These are phyloP conservation scores for Pyrus hybrid DNA, from an alignment of 331 rosid genomes.

Conservation along the genomic window DNA sequence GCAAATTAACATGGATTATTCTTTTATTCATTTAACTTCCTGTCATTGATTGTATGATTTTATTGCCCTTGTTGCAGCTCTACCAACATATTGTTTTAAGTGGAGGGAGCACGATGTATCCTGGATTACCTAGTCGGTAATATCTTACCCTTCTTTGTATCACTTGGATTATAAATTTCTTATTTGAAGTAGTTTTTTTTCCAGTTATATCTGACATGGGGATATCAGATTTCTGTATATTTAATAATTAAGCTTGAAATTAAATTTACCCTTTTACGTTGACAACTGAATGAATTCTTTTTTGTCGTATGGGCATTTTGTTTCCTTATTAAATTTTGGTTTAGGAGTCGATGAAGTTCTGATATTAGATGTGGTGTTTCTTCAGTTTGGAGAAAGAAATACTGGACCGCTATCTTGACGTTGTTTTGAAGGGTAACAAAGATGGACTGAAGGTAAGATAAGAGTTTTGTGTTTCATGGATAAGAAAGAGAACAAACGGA, in stretches of 20 bases:
- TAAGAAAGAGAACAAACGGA: not conserved
- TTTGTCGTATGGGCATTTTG: not conserved
- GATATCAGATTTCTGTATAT: not conserved
- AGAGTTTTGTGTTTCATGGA: not conserved
- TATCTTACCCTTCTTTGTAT: conserved; percentile 20
- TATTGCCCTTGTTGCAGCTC: conserved; percentile 53
- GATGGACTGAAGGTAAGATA: conserved; percentile 88
- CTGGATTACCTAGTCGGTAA: conserved; percentile 99
- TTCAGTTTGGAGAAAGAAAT: conserved; percentile 97
- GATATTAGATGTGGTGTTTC: not conserved
- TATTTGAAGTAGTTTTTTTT: conserved; percentile 1
- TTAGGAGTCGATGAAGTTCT: not conserved
- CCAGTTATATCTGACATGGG: not conserved
- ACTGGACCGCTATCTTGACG: conserved; percentile 86
- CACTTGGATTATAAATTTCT: not conserved
- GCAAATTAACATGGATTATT: not conserved
- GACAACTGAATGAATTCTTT: not conserved
- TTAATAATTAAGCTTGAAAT: too few relatives aligned
- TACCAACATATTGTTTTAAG: conserved; percentile 98
- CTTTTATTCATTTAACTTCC: not conserved
- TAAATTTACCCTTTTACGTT: too few relatives aligned
- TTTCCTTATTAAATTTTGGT: not conserved
- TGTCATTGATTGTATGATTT: conserved; percentile 6
- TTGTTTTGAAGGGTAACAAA: conserved; percentile 85
- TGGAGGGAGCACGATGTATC: conserved; percentile 99